Evolutionary conservation across 2,329 filamentous ascomycete species (phyloP), one percentile per base, ranked within the genome.

Genomic region (Verticillium tricorpus): DNA sequence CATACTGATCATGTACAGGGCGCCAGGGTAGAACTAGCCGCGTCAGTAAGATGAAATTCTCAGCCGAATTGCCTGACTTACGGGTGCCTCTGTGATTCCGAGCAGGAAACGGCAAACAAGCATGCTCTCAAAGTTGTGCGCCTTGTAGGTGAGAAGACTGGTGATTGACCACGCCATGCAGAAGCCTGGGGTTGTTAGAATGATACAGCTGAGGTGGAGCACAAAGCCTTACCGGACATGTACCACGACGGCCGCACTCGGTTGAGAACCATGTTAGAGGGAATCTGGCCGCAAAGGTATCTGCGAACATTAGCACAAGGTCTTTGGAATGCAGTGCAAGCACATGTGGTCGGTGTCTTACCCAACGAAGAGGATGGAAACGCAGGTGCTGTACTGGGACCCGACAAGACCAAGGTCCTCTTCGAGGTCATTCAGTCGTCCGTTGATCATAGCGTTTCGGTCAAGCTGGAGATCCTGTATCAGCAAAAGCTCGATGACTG

Each of bases 261-360:
- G 60, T 71, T 73, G 2, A 74, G 62, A n/a, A 74, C 68, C 71
- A 75, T 74, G 65, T 75, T 75, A 19, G 68, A 71, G 12, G 71
- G 72, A 7, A 77, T 61, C 25, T 66, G 64, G 14, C 64, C 64
- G 11, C 62, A 64, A 3, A 65, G 62, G 9, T 65, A 63, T 7
- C 62, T 63, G 17, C 14, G 56, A 3, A 5, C 11, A 31, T 63
- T 22, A 60, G 56, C n/a, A 17, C 17, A 4, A n/a, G n/a, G 31
- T 19, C 28, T 3, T 52, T 31, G 35, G 7, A 28, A 34, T 8
- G 15, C 19, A 35, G 9, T 2, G 34, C 5, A 35, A 22, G 32
- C 25, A 2, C 34, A 35, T 11, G 34, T 5, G 2, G 3, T 14
- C 9, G 7, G 15, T 14, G 3, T 57, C 62, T 7, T 57, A 65